Evolutionary conservation across 1,139 yeast species (phyloP).

Genomic region (Candida frijolesensis): DNA sequence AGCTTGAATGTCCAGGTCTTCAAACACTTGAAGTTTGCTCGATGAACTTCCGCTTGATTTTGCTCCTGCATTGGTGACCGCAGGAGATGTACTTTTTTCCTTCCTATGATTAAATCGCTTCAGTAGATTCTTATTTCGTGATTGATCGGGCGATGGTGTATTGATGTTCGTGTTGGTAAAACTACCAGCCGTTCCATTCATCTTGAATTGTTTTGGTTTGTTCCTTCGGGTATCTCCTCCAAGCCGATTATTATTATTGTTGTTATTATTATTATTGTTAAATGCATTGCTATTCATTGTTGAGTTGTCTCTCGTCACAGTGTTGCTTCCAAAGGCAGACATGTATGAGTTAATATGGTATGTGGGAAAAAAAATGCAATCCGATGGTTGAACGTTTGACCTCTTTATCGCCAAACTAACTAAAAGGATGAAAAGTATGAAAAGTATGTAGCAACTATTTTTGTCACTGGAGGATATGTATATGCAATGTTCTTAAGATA

Average conservation of each 20-base stretch:
- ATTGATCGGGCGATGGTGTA: neutral
- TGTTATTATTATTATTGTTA: slow-evolving; percentile 13
- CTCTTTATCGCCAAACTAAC: neutral
- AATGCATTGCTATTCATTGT: slow-evolving; percentile 5
- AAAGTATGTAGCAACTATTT: too few species aligned
- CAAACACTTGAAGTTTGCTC: slow-evolving; percentile 23
- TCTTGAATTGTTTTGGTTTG: slow-evolving; percentile 11
- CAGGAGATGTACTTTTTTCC: neutral
- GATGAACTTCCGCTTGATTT: slow-evolving; percentile 5
- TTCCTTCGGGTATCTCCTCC: slow-evolving; percentile 24
- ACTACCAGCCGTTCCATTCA: slow-evolving; percentile 11
- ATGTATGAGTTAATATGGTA: slow-evolving; percentile 9
- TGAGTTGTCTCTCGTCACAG: slow-evolving; percentile 16
- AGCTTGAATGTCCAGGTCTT: slow-evolving; percentile 22
- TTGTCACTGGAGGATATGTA: too few species aligned
- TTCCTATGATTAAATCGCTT: slow-evolving; percentile 8
- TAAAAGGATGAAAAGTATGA: too few species aligned
- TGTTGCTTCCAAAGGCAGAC: slow-evolving; percentile 27
- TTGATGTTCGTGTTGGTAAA: slow-evolving; percentile 10
- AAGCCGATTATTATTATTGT: slow-evolving; percentile 16
- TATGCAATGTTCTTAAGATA: too few species aligned
- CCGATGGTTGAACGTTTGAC: neutral
- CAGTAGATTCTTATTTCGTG: slow-evolving; percentile 7
- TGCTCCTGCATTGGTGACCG: neutral
- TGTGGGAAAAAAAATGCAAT: neutral